Conservation (phyloP, 306 rosid genomes). For the Vigna angularis region DNA sequence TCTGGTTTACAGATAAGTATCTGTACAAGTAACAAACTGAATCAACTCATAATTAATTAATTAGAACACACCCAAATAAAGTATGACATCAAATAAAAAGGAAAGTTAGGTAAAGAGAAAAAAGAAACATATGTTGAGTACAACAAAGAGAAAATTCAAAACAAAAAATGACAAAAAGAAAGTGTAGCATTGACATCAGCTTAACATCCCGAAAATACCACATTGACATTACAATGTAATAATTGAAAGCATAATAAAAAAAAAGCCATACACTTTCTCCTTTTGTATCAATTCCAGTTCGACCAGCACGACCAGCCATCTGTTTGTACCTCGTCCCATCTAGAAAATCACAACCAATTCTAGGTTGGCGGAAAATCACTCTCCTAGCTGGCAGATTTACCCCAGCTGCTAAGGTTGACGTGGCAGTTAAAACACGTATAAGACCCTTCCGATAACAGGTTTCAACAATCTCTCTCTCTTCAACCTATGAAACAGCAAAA, state of each 20-base stretch:
- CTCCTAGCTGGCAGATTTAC: conserved; percentile 97
- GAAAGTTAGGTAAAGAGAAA: conserved; percentile 18
- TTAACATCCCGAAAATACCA: conserved; percentile 2
- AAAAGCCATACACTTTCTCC: conserved; percentile 88
- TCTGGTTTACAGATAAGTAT: conserved; percentile 89
- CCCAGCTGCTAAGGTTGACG: conserved; percentile 98
- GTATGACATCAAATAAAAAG: conserved; percentile 25
- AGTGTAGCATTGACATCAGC: conserved; percentile 18
- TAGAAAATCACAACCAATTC: conserved; percentile 90
- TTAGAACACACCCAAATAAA: conserved; percentile 33
- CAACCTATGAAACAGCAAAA: conserved; percentile 65
- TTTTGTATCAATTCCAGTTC: conserved; percentile 96
- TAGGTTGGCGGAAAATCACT: conserved; percentile 96
- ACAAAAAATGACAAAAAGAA: not conserved
- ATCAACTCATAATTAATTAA: conserved; percentile 16
- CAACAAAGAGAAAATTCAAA: not conserved
- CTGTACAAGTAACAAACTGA: conserved; percentile 45
- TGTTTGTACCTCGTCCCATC: conserved; percentile 94
- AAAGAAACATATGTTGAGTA: not conserved
- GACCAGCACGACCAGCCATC: conserved; percentile 99
- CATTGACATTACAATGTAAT: conserved; percentile 15
- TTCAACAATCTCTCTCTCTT: conserved; percentile 95
- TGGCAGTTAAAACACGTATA: conserved; percentile 91
- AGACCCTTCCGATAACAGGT: conserved; percentile 94
- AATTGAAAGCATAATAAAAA: conserved; percentile 29